Evolutionary conservation across 2,329 filamentous ascomycete species (phyloP).

Genomic region (Beauveria sp.): DNA sequence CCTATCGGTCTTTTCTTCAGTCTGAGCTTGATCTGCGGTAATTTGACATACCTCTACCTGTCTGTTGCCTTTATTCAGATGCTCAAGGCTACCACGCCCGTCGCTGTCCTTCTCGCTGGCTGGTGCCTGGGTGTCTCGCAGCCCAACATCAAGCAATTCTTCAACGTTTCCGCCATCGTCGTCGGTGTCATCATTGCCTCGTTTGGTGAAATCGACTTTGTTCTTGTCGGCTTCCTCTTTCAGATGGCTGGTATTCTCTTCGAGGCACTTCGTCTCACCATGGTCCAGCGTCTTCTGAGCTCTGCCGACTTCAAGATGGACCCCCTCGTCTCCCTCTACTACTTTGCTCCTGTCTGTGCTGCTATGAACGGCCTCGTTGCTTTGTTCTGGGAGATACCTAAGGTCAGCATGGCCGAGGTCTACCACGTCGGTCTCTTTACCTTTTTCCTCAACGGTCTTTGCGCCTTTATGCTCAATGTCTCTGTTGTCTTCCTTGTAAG

Average conservation of each 20-base stretch:
- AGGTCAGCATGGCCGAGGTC: constrained; percentile 60
- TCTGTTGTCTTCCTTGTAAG: constrained; percentile 57
- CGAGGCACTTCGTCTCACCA: constrained; percentile 73
- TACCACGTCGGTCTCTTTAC: constrained; percentile 65
- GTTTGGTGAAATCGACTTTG: constrained; percentile 91
- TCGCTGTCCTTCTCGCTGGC: constrained; percentile 81
- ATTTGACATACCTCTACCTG: constrained; percentile 90
- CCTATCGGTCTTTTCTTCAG: constrained; percentile 96
- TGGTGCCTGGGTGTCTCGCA: constrained; percentile 81
- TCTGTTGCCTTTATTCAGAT: constrained; percentile 98
- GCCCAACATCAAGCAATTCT: constrained; percentile 76
- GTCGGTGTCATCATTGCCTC: constrained; percentile 91
- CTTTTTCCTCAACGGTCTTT: constrained; percentile 67
- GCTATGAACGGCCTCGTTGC: constrained; percentile 71
- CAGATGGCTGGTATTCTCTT: constrained; percentile 73
- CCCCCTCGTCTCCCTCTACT: constrained; percentile 83
- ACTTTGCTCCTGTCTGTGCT: constrained; percentile 79
- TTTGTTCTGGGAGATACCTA: constrained; percentile 65
- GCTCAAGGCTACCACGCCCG: constrained; percentile 96
- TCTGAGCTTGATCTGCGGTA: constrained; percentile 90
- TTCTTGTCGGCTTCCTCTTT: constrained; percentile 69
- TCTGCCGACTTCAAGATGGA: constrained; percentile 88
- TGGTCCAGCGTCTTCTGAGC: constrained; percentile 69
- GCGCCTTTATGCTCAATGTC: constrained; percentile 76
- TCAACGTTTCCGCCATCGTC: constrained; percentile 92